phyloP scores from a whole-genome alignment of 1,284 basidiomycete species.

The Apiotrichum sp. region DNA sequence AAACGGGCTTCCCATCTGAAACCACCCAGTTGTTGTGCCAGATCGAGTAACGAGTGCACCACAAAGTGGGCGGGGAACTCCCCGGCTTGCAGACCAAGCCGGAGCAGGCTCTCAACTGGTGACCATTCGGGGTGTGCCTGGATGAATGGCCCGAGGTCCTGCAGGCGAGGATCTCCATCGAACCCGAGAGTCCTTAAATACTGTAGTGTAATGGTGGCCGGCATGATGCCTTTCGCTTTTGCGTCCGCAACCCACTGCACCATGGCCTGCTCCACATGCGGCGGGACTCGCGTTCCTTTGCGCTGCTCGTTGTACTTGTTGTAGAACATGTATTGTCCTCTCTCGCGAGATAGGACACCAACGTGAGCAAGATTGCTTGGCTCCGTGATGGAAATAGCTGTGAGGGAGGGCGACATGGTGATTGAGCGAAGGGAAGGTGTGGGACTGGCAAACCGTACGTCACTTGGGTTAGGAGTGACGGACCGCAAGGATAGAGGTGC shows the following conservation, averaged over 20 bases:
- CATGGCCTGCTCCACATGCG: conserved; percentile 21
- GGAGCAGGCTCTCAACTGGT: conserved; percentile 24
- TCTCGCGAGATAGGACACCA: conserved; percentile 28
- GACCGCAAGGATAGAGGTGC: too few relatives aligned
- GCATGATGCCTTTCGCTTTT: conserved; percentile 17
- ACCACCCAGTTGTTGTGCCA: conserved; percentile 8
- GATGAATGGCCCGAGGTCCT: conserved; percentile 26
- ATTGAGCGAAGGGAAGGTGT: conserved; percentile 9
- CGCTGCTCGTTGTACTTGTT: conserved; percentile 9
- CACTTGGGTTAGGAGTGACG: neutral
- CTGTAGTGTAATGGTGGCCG: conserved; percentile 10
- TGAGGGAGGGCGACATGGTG: conserved; percentile 6
- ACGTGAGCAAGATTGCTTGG: conserved; percentile 10
- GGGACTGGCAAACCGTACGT: neutral
- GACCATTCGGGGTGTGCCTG: conserved; percentile 20
- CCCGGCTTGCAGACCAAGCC: conserved; percentile 24
- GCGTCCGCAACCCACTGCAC: conserved; percentile 21
- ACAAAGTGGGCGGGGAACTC: conserved; percentile 29
- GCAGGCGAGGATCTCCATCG: conserved; percentile 11
- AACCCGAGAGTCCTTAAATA: conserved; percentile 29
- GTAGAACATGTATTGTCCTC: conserved; percentile 24
- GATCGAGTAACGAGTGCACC: conserved; percentile 21
- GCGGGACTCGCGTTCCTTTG: conserved; percentile 8
- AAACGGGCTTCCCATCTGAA: neutral
- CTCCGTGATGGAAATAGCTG: neutral